phyloP scores from a whole-genome alignment of 1,284 basidiomycete species.

The Leccinum subatratum region DNA sequence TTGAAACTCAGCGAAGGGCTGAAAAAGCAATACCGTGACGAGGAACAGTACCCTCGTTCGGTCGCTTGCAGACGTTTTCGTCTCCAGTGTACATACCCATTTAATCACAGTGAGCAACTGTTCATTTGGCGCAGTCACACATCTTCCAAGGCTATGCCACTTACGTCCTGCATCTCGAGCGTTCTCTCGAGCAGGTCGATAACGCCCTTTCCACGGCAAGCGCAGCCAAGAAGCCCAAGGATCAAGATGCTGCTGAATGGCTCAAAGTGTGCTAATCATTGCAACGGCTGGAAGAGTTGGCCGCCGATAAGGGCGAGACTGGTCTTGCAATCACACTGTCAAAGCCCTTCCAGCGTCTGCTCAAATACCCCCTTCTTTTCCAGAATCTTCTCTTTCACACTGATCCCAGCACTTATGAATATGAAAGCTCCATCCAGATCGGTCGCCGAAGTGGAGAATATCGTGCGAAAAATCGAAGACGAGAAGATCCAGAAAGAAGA shows the following conservation, averaged over 20 bases:
- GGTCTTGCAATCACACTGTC: conserved; percentile 91
- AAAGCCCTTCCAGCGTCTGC: conserved; percentile 93
- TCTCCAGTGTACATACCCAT: conserved; percentile 70
- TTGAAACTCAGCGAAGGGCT: conserved; percentile 68
- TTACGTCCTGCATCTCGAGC: conserved; percentile 88
- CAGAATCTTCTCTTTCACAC: conserved; percentile 97
- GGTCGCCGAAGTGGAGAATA: conserved; percentile 94
- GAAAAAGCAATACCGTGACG: conserved; percentile 67
- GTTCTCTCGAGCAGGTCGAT: conserved; percentile 83
- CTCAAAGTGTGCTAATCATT: conserved; percentile 68
- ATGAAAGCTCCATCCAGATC: conserved; percentile 90
- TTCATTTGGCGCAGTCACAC: conserved; percentile 60
- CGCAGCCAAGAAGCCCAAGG: conserved; percentile 69
- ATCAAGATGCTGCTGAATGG: conserved; percentile 74
- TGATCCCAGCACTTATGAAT: conserved; percentile 94
- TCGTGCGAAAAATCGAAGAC: conserved; percentile 94
- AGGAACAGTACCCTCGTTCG: conserved; percentile 91
- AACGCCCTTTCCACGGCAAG: conserved; percentile 63
- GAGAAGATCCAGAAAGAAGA: conserved; percentile 97
- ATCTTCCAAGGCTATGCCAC: conserved; percentile 88
- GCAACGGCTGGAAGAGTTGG: conserved; percentile 72
- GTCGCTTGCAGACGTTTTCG: conserved; percentile 88
- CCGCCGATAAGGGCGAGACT: conserved; percentile 84
- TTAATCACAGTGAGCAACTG: conserved; percentile 7
- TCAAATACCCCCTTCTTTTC: conserved; percentile 96